Conservation (phyloP, 306 rosid species). For the Malus domestica region ASM211411v1 NC_041801.1:15397001-15397500, state of each 20-base stretch:
- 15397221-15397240: conserved; percentile 10
- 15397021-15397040: conserved; percentile 7
- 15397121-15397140: conserved; percentile 23
- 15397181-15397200: conserved; percentile 8
- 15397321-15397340: conserved; percentile 20
- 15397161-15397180: conserved; percentile 25
- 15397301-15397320: background rate
- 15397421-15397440: background rate
- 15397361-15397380: conserved; percentile 1
- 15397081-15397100: conserved; percentile 7
- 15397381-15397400: conserved; percentile 6
- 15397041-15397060: background rate
- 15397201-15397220: conserved; percentile 17
- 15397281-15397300: background rate
- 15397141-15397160: background rate
- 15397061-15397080: no score
- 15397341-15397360: background rate
- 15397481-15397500: background rate
- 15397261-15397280: conserved; percentile 18
- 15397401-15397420: background rate
- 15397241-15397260: conserved; percentile 9
- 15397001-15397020: background rate
- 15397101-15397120: conserved; percentile 16
- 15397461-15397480: background rate
- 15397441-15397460: background rate